phyloP scores from a whole-genome alignment of 768 basidiomycete species.

The Glaciozyma martinii region DNA sequence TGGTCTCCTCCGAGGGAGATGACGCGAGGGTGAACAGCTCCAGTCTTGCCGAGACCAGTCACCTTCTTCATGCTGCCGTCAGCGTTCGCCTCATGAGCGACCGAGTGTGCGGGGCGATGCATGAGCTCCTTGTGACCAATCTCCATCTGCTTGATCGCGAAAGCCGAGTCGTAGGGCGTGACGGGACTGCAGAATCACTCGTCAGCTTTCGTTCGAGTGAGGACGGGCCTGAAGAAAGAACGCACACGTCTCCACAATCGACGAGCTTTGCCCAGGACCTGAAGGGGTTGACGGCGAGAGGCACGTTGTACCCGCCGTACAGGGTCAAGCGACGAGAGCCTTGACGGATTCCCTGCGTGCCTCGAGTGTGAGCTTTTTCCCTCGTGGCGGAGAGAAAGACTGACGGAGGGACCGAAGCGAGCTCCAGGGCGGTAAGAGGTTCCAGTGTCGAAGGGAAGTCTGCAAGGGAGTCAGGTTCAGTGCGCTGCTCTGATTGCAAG shows the following conservation, averaged over 20 bases:
- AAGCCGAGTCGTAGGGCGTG: constrained; percentile 17
- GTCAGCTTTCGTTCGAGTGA: neutral
- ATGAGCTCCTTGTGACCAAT: constrained; percentile 4
- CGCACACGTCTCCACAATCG: constrained; percentile 15
- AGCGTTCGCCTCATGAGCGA: neutral
- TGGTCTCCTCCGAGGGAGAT: constrained; percentile 25
- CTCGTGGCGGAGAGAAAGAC: neutral
- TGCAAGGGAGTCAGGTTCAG: too few species aligned
- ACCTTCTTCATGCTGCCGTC: neutral
- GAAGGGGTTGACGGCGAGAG: constrained; percentile 5
- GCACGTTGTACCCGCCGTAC: constrained; percentile 4
- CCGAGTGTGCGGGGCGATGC: neutral
- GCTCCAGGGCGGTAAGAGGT: constrained; percentile 24
- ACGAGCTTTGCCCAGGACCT: constrained; percentile 4
- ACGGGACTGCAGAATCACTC: neutral
- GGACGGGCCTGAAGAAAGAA: neutral
- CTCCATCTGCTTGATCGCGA: constrained; percentile 21
- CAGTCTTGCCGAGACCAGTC: neutral
- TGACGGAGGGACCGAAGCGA: constrained; percentile 17
- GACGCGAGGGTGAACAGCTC: constrained; percentile 8
- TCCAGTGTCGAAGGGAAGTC: constrained; percentile 13
- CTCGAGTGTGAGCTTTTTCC: too few species aligned
- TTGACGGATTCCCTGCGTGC: constrained; percentile 11
- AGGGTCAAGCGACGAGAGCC: constrained; percentile 7
- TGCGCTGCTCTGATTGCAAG: neutral